Conservation (phyloP, 176 grass and related monocot species). For the Triticum timopheevii region DNA sequence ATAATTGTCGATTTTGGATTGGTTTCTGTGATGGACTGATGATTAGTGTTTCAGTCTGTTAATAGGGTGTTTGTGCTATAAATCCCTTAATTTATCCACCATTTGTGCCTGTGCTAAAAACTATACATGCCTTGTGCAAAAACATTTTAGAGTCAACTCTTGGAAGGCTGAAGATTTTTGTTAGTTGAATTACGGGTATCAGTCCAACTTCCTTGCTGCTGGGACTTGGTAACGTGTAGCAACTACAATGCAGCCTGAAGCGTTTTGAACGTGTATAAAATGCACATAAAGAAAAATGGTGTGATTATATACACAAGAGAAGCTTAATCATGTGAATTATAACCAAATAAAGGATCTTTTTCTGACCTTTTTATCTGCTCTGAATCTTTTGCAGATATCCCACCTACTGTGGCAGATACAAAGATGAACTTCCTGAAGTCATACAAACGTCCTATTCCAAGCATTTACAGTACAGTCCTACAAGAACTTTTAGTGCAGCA, state of each 20-base stretch:
- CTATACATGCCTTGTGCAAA: not conserved
- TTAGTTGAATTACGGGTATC: not conserved
- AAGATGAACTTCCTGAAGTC: slow-evolving; percentile 86
- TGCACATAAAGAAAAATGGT: not conserved
- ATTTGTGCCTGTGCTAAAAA: not conserved
- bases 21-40: not conserved
- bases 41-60: not conserved
- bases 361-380: slow-evolving; percentile 19
- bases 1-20: not conserved
- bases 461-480: slow-evolving; percentile 91
- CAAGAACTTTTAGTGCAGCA: slow-evolving; percentile 95
- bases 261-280: not conserved
- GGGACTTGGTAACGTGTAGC: not conserved
- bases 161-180: not conserved
- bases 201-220: not conserved
- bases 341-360: not conserved
- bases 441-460: slow-evolving; percentile 92
- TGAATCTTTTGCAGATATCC: slow-evolving; percentile 56
- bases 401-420: slow-evolving; percentile 83
- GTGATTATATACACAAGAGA: slow-evolving; percentile 12
- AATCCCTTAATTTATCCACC: not conserved
- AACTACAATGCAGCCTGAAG: not conserved
- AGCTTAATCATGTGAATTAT: slow-evolving; percentile 14
- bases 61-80: not conserved
- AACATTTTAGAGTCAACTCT: not conserved